phyloP scores from a whole-genome alignment of 306 rosid genomes.

The Casuarina cunninghamiana region DNA sequence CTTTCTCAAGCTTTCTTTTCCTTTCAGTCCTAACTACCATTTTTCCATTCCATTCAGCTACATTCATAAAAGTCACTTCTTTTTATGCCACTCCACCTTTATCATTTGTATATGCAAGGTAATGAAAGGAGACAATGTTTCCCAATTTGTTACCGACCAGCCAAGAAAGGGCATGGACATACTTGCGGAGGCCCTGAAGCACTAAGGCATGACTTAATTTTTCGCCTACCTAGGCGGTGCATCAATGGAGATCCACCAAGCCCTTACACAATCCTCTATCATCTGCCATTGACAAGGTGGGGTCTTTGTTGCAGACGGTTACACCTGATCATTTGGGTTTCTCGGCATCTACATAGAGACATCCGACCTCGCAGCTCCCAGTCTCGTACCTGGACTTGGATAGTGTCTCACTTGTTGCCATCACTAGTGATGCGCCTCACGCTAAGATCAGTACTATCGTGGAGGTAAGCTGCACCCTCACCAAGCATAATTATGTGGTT shows the following conservation, averaged over 20 bases:
- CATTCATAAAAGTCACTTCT: conserved; percentile 13
- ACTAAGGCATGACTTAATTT: conserved; percentile 65
- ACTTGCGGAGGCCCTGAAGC: conserved; percentile 86
- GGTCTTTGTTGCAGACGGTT: conserved; percentile 83
- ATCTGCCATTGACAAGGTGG: conserved; percentile 95
- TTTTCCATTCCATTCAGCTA: conserved; percentile 30
- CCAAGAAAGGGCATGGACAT: conserved; percentile 84
- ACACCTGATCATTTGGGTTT: conserved; percentile 71
- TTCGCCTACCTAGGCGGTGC: conserved; percentile 98
- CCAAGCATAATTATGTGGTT: conserved; percentile 86
- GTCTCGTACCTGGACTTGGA: conserved; percentile 81
- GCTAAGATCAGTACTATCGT: conserved; percentile 89
- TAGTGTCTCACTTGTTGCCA: conserved; percentile 70
- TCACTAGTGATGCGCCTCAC: conserved; percentile 86
- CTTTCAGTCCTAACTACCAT: too few species aligned
- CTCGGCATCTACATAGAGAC: conserved; percentile 90
- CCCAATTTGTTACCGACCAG: conserved; percentile 52
- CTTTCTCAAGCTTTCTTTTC: too few species aligned
- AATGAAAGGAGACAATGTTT: conserved; percentile 4
- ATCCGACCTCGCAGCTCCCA: conserved; percentile 92
- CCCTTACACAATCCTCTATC: conserved; percentile 65
- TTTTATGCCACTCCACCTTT: conserved; percentile 17
- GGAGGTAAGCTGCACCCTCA: conserved; percentile 82
- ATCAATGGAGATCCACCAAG: conserved; percentile 94
- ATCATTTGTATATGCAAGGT: conserved; percentile 36